These are phyloP conservation scores for Chrysochromulina tobinii DNA, from an alignment of 78 protist species.

Conservation along the genomic window DNA sequence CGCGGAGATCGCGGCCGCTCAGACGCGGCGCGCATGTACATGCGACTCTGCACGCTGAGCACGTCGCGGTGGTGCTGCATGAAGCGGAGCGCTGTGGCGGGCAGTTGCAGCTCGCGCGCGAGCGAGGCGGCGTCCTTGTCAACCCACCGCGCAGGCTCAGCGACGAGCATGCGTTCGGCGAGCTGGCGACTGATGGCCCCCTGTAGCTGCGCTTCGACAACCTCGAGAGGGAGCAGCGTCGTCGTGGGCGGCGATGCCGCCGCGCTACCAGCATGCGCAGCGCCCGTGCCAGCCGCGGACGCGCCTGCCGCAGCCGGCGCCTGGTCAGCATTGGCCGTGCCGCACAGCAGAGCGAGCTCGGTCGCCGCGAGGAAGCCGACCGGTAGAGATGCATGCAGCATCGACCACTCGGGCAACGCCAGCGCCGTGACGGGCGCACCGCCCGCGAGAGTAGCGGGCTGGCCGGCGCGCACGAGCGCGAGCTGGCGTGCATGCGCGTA, in stretches of 20 bases:
- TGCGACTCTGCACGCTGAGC: neutral
- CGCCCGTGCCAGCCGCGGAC: no score
- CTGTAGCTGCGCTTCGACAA: neutral
- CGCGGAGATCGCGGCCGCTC: neutral
- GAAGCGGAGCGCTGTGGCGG: neutral
- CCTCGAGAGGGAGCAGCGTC: neutral
- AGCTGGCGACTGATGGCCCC: neutral
- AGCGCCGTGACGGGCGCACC: neutral
- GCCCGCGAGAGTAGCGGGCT: neutral
- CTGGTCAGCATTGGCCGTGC: no score
- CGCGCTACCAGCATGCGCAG: neutral
- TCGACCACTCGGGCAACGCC: neutral
- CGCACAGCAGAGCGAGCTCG: neutral
- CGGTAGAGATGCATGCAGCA: neutral
- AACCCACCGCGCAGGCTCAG: neutral
- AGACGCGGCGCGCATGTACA: neutral
- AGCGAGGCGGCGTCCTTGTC: neutral
- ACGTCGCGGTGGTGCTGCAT: neutral
- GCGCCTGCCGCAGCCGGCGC: no score
- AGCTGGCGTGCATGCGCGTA: neutral
- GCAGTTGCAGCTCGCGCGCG: neutral
- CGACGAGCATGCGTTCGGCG: neutral
- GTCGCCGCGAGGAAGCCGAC: slow-evolving; percentile 1
- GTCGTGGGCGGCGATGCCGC: neutral
- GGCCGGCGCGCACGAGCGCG: neutral